phyloP scores from a whole-genome alignment of 1,284 basidiomycete species.

The Microbotryum scabiosae region DNA sequence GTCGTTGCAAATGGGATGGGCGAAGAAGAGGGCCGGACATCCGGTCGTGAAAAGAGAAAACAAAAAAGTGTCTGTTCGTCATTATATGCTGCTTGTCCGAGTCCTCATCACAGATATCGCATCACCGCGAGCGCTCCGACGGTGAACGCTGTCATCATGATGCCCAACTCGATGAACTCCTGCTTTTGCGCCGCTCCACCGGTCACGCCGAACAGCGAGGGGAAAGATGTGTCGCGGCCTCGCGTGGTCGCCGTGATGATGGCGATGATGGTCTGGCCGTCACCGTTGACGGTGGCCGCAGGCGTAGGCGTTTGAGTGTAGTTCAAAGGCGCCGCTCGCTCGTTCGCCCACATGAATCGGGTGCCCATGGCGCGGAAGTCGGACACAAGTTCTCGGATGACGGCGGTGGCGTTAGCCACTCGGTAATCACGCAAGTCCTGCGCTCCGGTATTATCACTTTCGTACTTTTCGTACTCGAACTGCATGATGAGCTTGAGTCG shows the following conservation, averaged over 20 bases:
- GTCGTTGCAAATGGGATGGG: too few species aligned
- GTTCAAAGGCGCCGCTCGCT: slow-evolving; percentile 25
- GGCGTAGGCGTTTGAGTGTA: slow-evolving; percentile 13
- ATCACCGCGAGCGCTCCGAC: slow-evolving; percentile 25
- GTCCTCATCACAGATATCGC: background rate
- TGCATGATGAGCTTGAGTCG: slow-evolving; percentile 33
- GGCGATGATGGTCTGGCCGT: slow-evolving; percentile 10
- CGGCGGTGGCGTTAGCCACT: slow-evolving; percentile 27
- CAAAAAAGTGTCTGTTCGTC: too few species aligned
- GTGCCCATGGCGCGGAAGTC: slow-evolving; percentile 22
- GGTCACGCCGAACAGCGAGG: slow-evolving; percentile 26
- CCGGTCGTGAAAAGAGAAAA: too few species aligned
- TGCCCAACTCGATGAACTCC: slow-evolving; percentile 25
- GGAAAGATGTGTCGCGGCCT: slow-evolving; percentile 26
- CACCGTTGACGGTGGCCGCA: slow-evolving; percentile 26
- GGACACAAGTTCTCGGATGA: slow-evolving; percentile 23
- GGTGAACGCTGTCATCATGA: slow-evolving; percentile 18
- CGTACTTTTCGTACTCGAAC: slow-evolving; percentile 35
- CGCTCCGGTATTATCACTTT: slow-evolving; percentile 27
- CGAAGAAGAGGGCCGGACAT: too few species aligned
- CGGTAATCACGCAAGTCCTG: slow-evolving; percentile 34
- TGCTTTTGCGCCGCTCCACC: slow-evolving; percentile 18
- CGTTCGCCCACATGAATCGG: slow-evolving; percentile 26
- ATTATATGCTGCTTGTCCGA: too few species aligned
- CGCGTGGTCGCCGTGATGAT: slow-evolving; percentile 30